phyloP scores from a whole-genome alignment of 1,284 basidiomycete genomes.

The Exobasidium rhododendri region DNA sequence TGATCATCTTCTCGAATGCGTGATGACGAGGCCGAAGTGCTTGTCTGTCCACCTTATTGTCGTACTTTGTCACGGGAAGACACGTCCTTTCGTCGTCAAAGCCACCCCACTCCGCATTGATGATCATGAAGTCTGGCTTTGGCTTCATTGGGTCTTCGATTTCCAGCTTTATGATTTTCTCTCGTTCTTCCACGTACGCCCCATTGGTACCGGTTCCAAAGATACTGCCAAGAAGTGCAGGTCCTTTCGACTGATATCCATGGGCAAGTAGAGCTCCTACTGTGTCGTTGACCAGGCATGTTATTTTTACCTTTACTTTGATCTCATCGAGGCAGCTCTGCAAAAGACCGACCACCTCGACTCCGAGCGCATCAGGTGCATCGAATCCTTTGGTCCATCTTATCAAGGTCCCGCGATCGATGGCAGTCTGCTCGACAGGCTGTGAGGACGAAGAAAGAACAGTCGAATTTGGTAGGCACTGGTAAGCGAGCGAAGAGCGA shows the following conservation, averaged over 20 bases:
- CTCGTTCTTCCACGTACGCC: slow-evolving; percentile 84
- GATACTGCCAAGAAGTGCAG: slow-evolving; percentile 74
- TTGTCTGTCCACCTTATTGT: slow-evolving; percentile 85
- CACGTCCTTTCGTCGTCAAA: slow-evolving; percentile 64
- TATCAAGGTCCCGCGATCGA: slow-evolving; percentile 76
- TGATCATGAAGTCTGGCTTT: slow-evolving; percentile 69
- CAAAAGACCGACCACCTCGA: slow-evolving; percentile 85
- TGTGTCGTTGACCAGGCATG: slow-evolving; percentile 90
- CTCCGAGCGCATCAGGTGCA: slow-evolving; percentile 67
- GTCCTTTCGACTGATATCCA: slow-evolving; percentile 84
- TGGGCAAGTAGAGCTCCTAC: slow-evolving; percentile 89
- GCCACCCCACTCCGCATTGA: slow-evolving; percentile 82
- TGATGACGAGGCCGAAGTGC: slow-evolving; percentile 92
- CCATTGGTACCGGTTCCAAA: slow-evolving; percentile 99
- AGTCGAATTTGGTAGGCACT: neutral
- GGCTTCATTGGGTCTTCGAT: slow-evolving; percentile 20
- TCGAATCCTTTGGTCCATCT: slow-evolving; percentile 56
- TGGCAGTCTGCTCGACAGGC: slow-evolving; percentile 94
- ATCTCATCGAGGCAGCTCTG: slow-evolving; percentile 91
- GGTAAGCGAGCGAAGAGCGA: too few species aligned
- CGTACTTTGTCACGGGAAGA: slow-evolving; percentile 85
- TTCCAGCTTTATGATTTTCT: slow-evolving; percentile 71
- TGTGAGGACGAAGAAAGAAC: slow-evolving; percentile 46
- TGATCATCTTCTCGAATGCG: slow-evolving; percentile 96
- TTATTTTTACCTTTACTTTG: slow-evolving; percentile 87